Evolutionary conservation across 345 rosid species (phyloP).

Genomic region (Lepidium aucheri): DNA sequence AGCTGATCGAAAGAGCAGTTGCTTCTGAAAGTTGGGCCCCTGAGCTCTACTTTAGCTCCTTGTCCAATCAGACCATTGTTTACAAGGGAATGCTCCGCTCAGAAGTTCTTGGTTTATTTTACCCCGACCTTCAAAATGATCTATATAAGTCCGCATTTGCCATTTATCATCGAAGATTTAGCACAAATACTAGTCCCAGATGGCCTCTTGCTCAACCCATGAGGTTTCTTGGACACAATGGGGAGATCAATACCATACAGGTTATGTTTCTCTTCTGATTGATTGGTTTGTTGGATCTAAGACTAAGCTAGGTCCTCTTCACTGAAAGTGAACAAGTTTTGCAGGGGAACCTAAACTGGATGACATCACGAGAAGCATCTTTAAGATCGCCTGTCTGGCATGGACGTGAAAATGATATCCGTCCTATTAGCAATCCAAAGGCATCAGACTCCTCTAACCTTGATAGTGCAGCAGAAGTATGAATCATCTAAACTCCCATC

Average conservation of each 20-base stretch:
- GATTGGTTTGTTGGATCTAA: not conserved
- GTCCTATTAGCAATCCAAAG: conserved; percentile 90
- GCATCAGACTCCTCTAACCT: conserved; percentile 98
- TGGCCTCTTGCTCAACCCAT: conserved; percentile 99
- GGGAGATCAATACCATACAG: conserved; percentile 99
- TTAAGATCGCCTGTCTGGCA: conserved; percentile 90
- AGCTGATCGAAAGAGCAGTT: conserved; percentile 80
- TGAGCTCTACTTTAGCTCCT: conserved; percentile 88
- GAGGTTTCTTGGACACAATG: conserved; percentile 99
- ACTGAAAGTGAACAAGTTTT: conserved; percentile 21
- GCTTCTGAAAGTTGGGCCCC: conserved; percentile 67
- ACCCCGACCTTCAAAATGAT: conserved; percentile 69
- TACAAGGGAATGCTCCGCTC: conserved; percentile 99
- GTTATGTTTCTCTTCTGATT: conserved; percentile 29
- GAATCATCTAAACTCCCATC: conserved; percentile 15
- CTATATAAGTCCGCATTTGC: conserved; percentile 82
- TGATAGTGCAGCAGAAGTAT: conserved; percentile 95
- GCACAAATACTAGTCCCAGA: conserved; percentile 98
- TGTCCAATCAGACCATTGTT: conserved; percentile 90
- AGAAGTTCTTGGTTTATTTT: conserved; percentile 88
- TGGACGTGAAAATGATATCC: conserved; percentile 93
- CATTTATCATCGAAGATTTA: conserved; percentile 91
- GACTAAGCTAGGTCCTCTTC: not conserved
- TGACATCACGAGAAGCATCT: conserved; percentile 93
- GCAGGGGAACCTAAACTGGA: conserved; percentile 99